These are phyloP conservation scores for Aspergillus nanangensis DNA, from an alignment of 495 filamentous ascomycete genomes.

Conservation along the genomic window DNA sequence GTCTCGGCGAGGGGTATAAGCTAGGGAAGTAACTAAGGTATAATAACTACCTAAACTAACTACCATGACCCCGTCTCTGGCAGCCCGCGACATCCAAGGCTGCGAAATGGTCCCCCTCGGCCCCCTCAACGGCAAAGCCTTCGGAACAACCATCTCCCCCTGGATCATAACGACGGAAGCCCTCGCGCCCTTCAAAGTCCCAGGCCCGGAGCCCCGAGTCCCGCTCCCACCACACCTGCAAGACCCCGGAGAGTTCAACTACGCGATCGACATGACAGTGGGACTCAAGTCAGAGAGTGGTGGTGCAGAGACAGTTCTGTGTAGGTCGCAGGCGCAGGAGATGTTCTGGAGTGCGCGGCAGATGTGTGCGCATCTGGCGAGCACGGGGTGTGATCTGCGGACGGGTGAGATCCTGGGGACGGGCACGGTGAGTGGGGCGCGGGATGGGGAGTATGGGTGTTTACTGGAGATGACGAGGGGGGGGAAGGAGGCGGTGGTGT, in stretches of 20 bases:
- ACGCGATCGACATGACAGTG: slow-evolving; percentile 66
- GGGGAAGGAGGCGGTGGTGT: slow-evolving; percentile 55
- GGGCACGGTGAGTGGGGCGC: slow-evolving; percentile 73
- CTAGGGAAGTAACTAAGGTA: background rate
- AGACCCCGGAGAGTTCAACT: slow-evolving; percentile 54
- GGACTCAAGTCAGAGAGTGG: slow-evolving; percentile 55
- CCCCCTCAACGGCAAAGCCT: slow-evolving; percentile 64
- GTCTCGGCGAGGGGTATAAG: background rate
- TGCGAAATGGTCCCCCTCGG: slow-evolving; percentile 34
- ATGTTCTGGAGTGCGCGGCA: slow-evolving; percentile 81
- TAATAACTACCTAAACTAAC: background rate
- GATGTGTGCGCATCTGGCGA: slow-evolving; percentile 80
- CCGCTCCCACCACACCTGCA: slow-evolving; percentile 58
- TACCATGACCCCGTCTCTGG: background rate
- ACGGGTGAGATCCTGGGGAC: slow-evolving; percentile 77
- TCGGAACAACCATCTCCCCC: slow-evolving; percentile 72
- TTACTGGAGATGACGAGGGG: slow-evolving; percentile 66
- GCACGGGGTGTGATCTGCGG: slow-evolving; percentile 68
- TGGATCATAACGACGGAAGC: slow-evolving; percentile 84
- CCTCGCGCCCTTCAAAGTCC: slow-evolving; percentile 53
- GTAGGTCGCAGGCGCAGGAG: slow-evolving; percentile 53
- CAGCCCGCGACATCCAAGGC: slow-evolving; percentile 33
- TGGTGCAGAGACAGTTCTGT: slow-evolving; percentile 54
- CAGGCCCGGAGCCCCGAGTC: slow-evolving; percentile 51
- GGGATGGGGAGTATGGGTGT: slow-evolving; percentile 54